Evolutionary conservation across 2,329 filamentous ascomycete species (phyloP), one percentile per base, ranked within the genome.

Genomic region (Myriosclerotinia scirpicola): DNA sequence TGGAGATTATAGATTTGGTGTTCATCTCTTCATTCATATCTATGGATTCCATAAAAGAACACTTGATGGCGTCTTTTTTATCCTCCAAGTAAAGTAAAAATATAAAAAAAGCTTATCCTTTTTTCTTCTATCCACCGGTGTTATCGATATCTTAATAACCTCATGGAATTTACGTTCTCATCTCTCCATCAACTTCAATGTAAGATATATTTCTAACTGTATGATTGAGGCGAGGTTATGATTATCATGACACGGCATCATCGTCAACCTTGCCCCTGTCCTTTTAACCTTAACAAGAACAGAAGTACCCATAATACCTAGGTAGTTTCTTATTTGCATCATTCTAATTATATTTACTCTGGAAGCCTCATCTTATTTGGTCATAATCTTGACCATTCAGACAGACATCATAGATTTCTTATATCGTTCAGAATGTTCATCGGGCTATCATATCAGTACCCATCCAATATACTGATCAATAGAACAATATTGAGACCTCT

Each of bases 191-290:
- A n/a, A n/a, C n/a, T n/a, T n/a, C n/a, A n/a, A n/a, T n/a, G n/a
- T n/a, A n/a, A n/a, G n/a, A n/a, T n/a, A n/a, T n/a, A n/a, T n/a
- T n/a, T n/a, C n/a, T n/a, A n/a, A n/a, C n/a, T n/a, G n/a, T 48
- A 48, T 7, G 15, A 46, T 15, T 46, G 42, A 48, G 50, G 46
- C 22, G 38, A 36, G 22, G 20, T 54, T 36, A 44, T 34, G 17
- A 55, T 54, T 34, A 48, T 62, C n/a, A 52, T 30, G 46, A 46
- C 59, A 56, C 40, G 50, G 40, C 62, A 56, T 64, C 52, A 44
- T 64, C 20, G n/a, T 42, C 46, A 11, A n/a, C 40, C n/a, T 2
- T 34, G 22, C 48, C 61, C 53, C 53, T 48, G 38, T 11, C 34
- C 30, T 38, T 36, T 50, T n/a, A 5, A 20, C n/a, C 62, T 50